Percentiles rank a stretch among this genome's conserved stretches.
Evolutionary conservation across 192 early-diverging fungal species (phyloP).

Genomic region (Piromyces finnis): DNA sequence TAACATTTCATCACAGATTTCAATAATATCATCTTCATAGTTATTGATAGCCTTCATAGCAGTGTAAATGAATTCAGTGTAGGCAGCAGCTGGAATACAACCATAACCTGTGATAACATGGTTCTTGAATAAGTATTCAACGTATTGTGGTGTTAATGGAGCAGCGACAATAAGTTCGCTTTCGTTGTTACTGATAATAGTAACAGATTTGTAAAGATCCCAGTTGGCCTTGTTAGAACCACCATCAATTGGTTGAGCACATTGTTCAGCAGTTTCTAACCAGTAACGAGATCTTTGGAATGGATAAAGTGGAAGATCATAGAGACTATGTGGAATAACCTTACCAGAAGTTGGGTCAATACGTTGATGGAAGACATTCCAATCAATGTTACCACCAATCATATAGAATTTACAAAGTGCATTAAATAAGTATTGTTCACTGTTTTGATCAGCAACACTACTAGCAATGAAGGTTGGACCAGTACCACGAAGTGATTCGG

Average conservation of each 20-base stretch:
- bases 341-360: background rate
- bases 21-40: background rate
- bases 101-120: background rate
- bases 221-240: background rate
- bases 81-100: background rate
- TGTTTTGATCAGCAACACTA: background rate
- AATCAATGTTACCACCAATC: background rate
- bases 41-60: background rate
- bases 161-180: background rate
- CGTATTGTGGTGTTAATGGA: background rate
- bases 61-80: background rate
- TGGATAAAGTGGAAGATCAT: background rate
- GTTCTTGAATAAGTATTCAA: background rate
- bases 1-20: background rate
- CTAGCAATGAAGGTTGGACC: background rate
- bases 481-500: background rate
- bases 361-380: background rate
- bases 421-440: background rate
- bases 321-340: background rate
- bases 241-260: background rate
- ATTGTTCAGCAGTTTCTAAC: background rate
- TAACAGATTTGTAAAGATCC: background rate
- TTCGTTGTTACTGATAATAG: background rate
- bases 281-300: background rate
- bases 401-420: background rate